These are phyloP conservation scores for Strobilomyces echinocephalus DNA, from an alignment of 768 basidiomycete genomes.

Conservation along the genomic window DNA sequence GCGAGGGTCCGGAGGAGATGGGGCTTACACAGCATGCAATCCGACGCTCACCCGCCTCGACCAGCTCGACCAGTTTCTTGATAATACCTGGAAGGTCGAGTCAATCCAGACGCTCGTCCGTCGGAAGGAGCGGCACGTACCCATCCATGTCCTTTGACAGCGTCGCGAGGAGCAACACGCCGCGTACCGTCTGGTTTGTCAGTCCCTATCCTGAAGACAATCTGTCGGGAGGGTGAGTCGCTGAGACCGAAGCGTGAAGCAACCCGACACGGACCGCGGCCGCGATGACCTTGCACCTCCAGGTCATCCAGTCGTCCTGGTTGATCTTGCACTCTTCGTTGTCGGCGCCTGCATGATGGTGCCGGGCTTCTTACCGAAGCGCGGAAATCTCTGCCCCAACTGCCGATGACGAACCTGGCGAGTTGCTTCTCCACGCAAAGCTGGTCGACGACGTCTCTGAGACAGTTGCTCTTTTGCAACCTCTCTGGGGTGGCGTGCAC, in stretches of 20 bases:
- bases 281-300: constrained; percentile 74
- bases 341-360: constrained; percentile 83
- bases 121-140: constrained; percentile 36
- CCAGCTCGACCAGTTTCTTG: constrained; percentile 98
- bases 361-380: constrained; percentile 66
- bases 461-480: constrained; percentile 55
- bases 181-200: constrained; percentile 73
- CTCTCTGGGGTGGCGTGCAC: constrained; percentile 94
- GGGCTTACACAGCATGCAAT: constrained; percentile 79
- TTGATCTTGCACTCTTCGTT: constrained; percentile 56
- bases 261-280: constrained; percentile 63
- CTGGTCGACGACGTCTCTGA: constrained; percentile 50
- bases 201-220: constrained; percentile 97
- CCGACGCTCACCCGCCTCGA: constrained; percentile 77
- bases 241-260: not conserved
- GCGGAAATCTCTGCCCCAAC: constrained; percentile 94
- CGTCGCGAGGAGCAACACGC: constrained; percentile 23
- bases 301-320: constrained; percentile 71
- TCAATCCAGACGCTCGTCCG: not conserved
- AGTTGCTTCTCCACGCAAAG: constrained; percentile 56
- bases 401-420: constrained; percentile 87
- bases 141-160: constrained; percentile 82
- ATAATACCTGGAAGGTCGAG: constrained; percentile 54
- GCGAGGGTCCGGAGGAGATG: not conserved
- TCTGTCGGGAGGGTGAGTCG: constrained; percentile 38